Conservation (phyloP, 2,329 filamentous ascomycete genomes). For the Arthroderma sp. region DNA sequence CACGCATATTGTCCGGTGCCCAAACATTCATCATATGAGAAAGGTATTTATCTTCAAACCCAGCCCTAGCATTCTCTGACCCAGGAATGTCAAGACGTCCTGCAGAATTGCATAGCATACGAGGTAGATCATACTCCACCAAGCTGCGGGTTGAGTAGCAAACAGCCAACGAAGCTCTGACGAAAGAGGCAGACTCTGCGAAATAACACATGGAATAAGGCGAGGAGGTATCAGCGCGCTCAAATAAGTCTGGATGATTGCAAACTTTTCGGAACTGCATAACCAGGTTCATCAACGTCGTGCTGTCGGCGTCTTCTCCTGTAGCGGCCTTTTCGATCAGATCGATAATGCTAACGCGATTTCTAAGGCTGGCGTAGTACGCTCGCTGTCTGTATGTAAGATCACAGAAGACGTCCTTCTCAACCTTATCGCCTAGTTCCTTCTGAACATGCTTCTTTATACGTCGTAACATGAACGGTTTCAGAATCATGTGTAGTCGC, state of each 20-base stretch:
- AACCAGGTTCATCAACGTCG: slow-evolving; percentile 95
- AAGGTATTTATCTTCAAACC: slow-evolving; percentile 68
- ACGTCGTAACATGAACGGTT: slow-evolving; percentile 98
- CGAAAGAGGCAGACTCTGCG: slow-evolving; percentile 88
- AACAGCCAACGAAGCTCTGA: slow-evolving; percentile 73
- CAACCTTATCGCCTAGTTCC: slow-evolving; percentile 97
- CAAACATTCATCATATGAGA: slow-evolving; percentile 82
- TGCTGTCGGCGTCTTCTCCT: slow-evolving; percentile 87
- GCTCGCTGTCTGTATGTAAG: slow-evolving; percentile 92
- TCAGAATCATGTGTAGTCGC: slow-evolving; percentile 95
- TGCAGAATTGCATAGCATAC: slow-evolving; percentile 66
- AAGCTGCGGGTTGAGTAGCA: slow-evolving; percentile 76
- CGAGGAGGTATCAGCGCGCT: slow-evolving; percentile 81
- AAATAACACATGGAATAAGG: slow-evolving; percentile 76
- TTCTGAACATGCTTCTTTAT: slow-evolving; percentile 99
- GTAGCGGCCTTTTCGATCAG: slow-evolving; percentile 93
- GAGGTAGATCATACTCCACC: slow-evolving; percentile 74
- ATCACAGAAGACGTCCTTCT: slow-evolving; percentile 90
- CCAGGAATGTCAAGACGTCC: slow-evolving; percentile 66
- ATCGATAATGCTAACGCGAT: slow-evolving; percentile 98
- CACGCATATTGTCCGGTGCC: slow-evolving; percentile 62
- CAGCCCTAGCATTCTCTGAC: slow-evolving; percentile 59
- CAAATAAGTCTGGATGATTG: slow-evolving; percentile 94
- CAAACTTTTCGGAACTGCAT: slow-evolving; percentile 99
- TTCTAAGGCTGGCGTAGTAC: slow-evolving; percentile 81